phyloP scores from a whole-genome alignment of 1,284 basidiomycete genomes.

The Trichosporon coremiiforme region DNA sequence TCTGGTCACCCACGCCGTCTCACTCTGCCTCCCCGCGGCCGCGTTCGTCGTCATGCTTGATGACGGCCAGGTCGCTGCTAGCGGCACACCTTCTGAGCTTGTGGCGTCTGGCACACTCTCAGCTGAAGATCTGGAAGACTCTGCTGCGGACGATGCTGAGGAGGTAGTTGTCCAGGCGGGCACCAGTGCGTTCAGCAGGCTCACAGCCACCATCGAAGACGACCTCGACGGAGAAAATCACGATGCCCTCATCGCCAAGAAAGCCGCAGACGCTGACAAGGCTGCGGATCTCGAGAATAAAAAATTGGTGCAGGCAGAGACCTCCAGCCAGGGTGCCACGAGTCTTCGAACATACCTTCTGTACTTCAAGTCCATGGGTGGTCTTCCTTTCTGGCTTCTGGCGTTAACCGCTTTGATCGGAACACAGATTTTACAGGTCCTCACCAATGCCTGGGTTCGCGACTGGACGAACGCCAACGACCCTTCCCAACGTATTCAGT shows the following conservation, averaged over 20 bases:
- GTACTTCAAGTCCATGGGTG: slow-evolving; percentile 51
- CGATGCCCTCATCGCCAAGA: slow-evolving; percentile 60
- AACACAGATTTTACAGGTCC: slow-evolving; percentile 51
- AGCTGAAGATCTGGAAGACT: slow-evolving; percentile 26
- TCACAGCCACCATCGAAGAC: slow-evolving; percentile 41
- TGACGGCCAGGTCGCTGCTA: slow-evolving; percentile 43
- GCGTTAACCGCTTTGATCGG: slow-evolving; percentile 45
- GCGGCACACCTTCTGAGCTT: slow-evolving; percentile 49
- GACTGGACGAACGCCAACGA: slow-evolving; percentile 49
- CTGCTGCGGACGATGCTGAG: slow-evolving; percentile 1
- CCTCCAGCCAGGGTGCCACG: slow-evolving; percentile 45
- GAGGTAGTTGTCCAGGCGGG: slow-evolving; percentile 1
- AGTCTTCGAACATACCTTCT: slow-evolving; percentile 44
- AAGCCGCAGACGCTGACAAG: slow-evolving; percentile 42
- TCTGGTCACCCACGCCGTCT: slow-evolving; percentile 62
- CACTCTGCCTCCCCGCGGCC: slow-evolving; percentile 59
- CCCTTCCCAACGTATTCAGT: background rate
- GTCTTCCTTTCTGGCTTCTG: slow-evolving; percentile 46
- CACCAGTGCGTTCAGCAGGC: background rate
- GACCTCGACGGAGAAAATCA: slow-evolving; percentile 66
- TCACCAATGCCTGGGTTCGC: slow-evolving; percentile 54
- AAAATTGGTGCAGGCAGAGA: slow-evolving; percentile 52
- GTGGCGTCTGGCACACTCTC: slow-evolving; percentile 33
- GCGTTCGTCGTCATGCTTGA: slow-evolving; percentile 54
- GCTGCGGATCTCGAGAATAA: slow-evolving; percentile 42